A percentile compares a stretch with the other conserved stretches of the same genome.
phyloP scores from a whole-genome alignment of 148 eudicot genomes.

The Diospyros lotus region DNA sequence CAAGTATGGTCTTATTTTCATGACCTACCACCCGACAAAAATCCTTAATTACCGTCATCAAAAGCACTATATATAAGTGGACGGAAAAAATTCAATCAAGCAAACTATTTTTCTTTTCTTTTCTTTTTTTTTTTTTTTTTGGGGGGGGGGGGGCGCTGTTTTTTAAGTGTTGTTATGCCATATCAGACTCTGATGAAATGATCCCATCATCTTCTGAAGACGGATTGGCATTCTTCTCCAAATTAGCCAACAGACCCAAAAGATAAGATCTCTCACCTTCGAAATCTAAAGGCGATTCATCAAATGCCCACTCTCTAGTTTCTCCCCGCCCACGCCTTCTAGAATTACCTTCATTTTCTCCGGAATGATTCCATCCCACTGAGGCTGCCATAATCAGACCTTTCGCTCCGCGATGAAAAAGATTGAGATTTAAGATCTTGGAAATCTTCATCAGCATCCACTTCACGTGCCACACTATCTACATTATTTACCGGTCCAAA shows the following conservation, averaged over 20 bases:
- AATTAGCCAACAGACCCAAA: constrained; percentile 34
- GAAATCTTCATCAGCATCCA: constrained; percentile 40
- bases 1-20: too few relatives aligned
- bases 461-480: constrained; percentile 32
- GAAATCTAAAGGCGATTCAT: constrained; percentile 33
- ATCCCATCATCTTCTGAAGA: constrained; percentile 13
- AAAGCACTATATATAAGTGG: not conserved
- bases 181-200: not conserved
- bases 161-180: constrained; percentile 1
- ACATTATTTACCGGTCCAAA: constrained; percentile 40
- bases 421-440: constrained; percentile 57
- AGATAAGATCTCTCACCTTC: constrained; percentile 52
- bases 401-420: constrained; percentile 46
- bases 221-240: constrained; percentile 33
- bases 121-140: too few relatives aligned
- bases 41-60: too few relatives aligned
- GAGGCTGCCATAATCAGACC: constrained; percentile 49
- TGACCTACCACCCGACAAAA: too few relatives aligned
- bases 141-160: not conserved
- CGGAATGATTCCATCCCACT: constrained; percentile 26
- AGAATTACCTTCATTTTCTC: constrained; percentile 17
- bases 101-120: too few relatives aligned
- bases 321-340: too few relatives aligned
- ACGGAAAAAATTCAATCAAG: constrained; percentile 1
- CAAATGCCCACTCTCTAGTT: not conserved